Percentiles rank a stretch among this genome's conserved stretches.
These are phyloP conservation scores for Tilletia setariae DNA, from an alignment of 1,284 basidiomycete species.

Conservation along the genomic window DNA sequence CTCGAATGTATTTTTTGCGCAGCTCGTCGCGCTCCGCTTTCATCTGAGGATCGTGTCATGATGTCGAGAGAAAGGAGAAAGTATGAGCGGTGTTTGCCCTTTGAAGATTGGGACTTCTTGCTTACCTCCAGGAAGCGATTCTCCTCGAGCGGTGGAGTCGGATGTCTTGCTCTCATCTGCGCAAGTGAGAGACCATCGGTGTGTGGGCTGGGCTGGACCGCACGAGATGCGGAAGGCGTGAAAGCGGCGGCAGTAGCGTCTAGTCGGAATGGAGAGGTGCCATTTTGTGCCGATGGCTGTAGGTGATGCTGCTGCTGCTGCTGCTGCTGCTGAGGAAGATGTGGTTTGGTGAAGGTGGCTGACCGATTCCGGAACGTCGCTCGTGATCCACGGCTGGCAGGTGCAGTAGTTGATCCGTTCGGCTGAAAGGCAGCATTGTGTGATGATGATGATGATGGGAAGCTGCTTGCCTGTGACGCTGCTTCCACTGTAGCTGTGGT, in stretches of 20 bases:
- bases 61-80: too few species aligned
- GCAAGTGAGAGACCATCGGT: background rate
- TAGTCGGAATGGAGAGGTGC: background rate
- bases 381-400: background rate
- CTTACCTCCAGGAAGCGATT: constrained; percentile 12
- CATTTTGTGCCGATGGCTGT: background rate
- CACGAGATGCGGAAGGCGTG: too few species aligned
- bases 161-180: background rate
- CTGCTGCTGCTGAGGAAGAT: background rate
- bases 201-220: too few species aligned
- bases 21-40: constrained; percentile 66
- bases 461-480: background rate
- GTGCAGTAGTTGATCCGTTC: too few species aligned
- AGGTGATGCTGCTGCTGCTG: background rate
- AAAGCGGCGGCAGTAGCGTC: background rate
- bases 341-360: background rate
- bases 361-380: constrained; percentile 13
- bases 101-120: too few species aligned
- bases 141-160: constrained; percentile 2
- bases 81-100: too few species aligned
- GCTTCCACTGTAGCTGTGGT: background rate
- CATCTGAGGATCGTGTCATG: constrained; percentile 52
- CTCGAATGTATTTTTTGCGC: constrained; percentile 71
- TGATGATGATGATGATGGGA: too few species aligned
- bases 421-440: too few species aligned